Conservation (phyloP, 345 rosid genomes). For the Chamaenerion angustifolium region DNA sequence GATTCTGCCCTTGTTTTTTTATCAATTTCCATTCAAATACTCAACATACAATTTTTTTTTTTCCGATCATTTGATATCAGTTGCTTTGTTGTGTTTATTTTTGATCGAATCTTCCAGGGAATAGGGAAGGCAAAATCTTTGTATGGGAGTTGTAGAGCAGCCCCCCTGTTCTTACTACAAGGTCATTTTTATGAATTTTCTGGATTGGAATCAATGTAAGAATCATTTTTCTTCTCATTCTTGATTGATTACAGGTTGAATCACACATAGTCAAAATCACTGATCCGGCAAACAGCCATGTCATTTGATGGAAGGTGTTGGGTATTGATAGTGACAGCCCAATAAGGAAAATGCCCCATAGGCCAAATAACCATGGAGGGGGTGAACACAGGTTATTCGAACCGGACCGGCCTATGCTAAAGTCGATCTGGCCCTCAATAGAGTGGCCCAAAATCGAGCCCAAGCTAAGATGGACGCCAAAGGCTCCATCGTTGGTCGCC, state of each 20-base stretch:
- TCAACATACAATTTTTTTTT: no score
- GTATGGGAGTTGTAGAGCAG: conserved; percentile 91
- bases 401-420: no score
- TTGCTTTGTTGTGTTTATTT: background rate
- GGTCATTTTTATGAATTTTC: conserved; percentile 23
- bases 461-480: no score
- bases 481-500: no score
- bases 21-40: background rate
- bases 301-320: conserved; percentile 93
- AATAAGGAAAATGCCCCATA: no score
- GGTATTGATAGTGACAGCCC: no score
- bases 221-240: background rate
- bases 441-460: no score
- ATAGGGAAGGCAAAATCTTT: conserved; percentile 85
- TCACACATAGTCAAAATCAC: conserved; percentile 60
- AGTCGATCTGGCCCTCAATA: no score
- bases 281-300: conserved; percentile 91
- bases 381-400: no score
- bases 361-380: no score
- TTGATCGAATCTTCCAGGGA: conserved; percentile 36
- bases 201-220: no score
- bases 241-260: conserved; percentile 33
- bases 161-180: conserved; percentile 85
- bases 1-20: no score
- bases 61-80: background rate